A percentile compares a stretch with the other conserved stretches of the same genome.
These are phyloP conservation scores for Arachnomyces sp. DNA, from an alignment of 2,329 filamentous ascomycete genomes.

Conservation along the genomic window DNA sequence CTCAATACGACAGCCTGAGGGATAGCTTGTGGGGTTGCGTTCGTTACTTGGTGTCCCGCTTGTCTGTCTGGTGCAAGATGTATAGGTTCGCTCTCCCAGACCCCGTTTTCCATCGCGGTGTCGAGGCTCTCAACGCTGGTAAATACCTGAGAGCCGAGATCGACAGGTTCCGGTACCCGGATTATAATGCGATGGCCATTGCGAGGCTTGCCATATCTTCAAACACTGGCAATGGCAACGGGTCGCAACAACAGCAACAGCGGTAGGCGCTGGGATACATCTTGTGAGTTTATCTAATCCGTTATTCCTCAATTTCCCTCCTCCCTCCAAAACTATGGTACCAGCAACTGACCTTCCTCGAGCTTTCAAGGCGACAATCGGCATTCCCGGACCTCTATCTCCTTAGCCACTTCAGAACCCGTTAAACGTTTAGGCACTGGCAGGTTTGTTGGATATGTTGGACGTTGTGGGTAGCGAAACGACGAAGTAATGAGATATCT, in stretches of 20 bases:
- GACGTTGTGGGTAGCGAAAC: no score
- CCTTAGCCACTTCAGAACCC: no score
- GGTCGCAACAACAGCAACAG: neutral
- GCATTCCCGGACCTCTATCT: no score
- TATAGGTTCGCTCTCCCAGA: neutral
- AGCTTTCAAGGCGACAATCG: no score
- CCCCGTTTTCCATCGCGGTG: neutral
- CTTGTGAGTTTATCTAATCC: no score
- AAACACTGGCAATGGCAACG: neutral
- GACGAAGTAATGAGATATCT: no score
- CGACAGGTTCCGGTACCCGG: slow-evolving; percentile 1
- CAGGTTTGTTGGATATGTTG: no score
- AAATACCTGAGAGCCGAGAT: neutral
- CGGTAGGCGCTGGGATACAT: no score
- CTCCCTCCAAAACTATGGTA: no score
- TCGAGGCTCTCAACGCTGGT: neutral
- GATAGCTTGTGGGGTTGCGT: neutral
- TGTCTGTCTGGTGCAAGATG: slow-evolving; percentile 1
- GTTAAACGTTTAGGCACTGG: no score
- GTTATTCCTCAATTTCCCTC: no score
- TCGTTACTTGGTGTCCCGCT: neutral
- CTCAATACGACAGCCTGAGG: slow-evolving; percentile 1
- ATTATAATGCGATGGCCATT: neutral
- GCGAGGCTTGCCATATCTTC: neutral
- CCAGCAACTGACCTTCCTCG: no score